Base-by-base conservation (phyloP, 495 filamentous ascomycete genomes). In the Schizothecium vesticola region DNA sequence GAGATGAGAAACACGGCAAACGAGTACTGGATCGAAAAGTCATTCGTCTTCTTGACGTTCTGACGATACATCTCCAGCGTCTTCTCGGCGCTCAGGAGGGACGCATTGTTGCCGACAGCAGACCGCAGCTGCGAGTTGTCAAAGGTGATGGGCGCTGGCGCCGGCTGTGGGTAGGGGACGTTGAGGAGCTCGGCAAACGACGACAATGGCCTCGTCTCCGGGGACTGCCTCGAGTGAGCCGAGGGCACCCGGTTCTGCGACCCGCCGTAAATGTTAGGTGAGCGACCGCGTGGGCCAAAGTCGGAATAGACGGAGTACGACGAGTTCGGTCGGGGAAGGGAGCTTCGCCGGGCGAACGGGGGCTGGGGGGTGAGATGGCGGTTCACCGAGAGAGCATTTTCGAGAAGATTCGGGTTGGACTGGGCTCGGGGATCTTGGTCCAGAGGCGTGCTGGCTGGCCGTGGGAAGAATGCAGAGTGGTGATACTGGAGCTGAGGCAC, bases 31-130 rank as follows among this genome's bases (percentile, higher is more conserved):
- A 94, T 88, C 7, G 88, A 86, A 6, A 90, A 86, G 74, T 97
- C 92, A 68, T 92, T 94, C 0, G 94, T 94, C 78, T 98, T 99
- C 83, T 97, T 98, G 24, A 97, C 91, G 75, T 97, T 98, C 56
- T 89, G 88, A 29, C 96, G 85, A 74, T 99, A 99, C 94, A 97
- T 97, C 68, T 98, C 94, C 66, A 99, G 84, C 1, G 95, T 98
- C 75, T 97, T 90, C 73, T 91, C 89, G 36, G 92, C 89, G 74
- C 93, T 94, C 26, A 99, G 84, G 11, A 98, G 82, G 2, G 92
- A 96, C 21, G 94, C 94, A 75, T 95, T 94, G 69, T 86, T 89
- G 22, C 95, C 95, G 19, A 98, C 89, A n/a, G 85, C 86, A 58
- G 85, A 85, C 64, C 89, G 88, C 24, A 99, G 81, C 62, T 90